Evolutionary conservation across 140 eudicot genomes (phyloP).

Genomic region (Stevia rebaudiana): DNA sequence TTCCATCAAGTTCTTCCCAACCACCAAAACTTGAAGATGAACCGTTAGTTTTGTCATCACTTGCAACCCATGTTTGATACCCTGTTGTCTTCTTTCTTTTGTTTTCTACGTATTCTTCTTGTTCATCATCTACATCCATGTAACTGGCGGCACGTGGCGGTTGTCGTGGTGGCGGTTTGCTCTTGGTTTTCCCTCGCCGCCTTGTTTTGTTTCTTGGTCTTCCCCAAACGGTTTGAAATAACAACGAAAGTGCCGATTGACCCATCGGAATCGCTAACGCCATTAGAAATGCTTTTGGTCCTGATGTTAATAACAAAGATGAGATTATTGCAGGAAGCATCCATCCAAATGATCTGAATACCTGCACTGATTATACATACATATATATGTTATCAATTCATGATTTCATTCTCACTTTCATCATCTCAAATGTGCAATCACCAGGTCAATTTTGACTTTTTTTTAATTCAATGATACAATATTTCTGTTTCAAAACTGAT

Average conservation of each 20-base stretch:
- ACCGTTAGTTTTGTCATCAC: conserved; percentile 8
- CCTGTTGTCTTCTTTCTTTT: conserved; percentile 21
- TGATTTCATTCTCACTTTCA: neutral
- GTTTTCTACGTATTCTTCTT: conserved; percentile 17
- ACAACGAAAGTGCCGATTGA: conserved; percentile 46
- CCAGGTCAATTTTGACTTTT: conserved; percentile 6
- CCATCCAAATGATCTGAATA: conserved; percentile 67
- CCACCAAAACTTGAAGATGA: conserved; percentile 56
- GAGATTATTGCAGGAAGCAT: conserved; percentile 53
- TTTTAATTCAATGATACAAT: neutral
- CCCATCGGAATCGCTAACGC: conserved; percentile 62
- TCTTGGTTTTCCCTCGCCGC: conserved; percentile 27
- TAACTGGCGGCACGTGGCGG: conserved; percentile 18
- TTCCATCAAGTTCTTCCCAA: conserved; percentile 70
- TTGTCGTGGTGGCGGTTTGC: conserved; percentile 14
- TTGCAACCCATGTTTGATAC: conserved; percentile 47
- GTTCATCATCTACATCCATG: neutral
- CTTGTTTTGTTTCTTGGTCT: conserved; percentile 21
- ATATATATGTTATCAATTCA: neutral
- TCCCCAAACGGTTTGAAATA: conserved; percentile 42
- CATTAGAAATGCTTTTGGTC: conserved; percentile 72
- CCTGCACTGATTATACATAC: conserved; percentile 46
- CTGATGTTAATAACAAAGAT: conserved; percentile 50
- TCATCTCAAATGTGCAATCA: neutral
- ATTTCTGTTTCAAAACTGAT: neutral